phyloP scores from a whole-genome alignment of 306 rosid genomes.

The Lablab purpureus region DNA sequence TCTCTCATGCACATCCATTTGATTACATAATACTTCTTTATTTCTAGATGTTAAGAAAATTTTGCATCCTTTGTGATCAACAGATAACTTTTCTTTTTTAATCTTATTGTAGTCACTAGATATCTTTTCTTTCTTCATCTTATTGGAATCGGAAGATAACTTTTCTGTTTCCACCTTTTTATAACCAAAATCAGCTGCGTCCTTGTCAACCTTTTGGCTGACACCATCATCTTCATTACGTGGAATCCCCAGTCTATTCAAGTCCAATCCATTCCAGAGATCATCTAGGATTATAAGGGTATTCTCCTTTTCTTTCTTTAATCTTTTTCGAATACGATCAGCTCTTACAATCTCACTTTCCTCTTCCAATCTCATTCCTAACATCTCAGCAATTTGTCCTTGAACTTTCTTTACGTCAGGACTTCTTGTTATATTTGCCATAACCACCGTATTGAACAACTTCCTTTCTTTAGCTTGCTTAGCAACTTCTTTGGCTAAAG shows the following conservation, averaged over 20 bases:
- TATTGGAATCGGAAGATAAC: not conserved
- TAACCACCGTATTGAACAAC: conserved; percentile 15
- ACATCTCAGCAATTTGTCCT: not conserved
- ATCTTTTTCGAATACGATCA: not conserved
- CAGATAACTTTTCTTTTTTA: not conserved
- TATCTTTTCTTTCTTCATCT: not conserved
- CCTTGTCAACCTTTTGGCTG: not conserved
- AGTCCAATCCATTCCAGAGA: not conserved
- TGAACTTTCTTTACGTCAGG: conserved; percentile 12
- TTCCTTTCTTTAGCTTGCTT: conserved; percentile 7
- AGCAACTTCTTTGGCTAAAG: conserved; percentile 9
- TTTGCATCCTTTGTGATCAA: not conserved
- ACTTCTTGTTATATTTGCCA: conserved; percentile 12
- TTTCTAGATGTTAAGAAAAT: conserved; percentile 1
- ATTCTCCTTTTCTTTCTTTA: not conserved
- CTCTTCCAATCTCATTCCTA: not conserved
- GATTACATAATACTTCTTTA: not conserved
- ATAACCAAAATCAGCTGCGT: not conserved
- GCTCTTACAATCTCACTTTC: not conserved
- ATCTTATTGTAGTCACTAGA: conserved; percentile 8
- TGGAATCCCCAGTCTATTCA: conserved; percentile 13
- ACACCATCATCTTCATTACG: not conserved
- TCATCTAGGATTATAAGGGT: not conserved
- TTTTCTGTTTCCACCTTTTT: not conserved
- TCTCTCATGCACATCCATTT: conserved; percentile 21